A percentile compares a stretch with the other conserved stretches of the same genome.
Conservation (phyloP, 2,329 filamentous ascomycete species). For the Fonsecaea multimorphosa region DNA sequence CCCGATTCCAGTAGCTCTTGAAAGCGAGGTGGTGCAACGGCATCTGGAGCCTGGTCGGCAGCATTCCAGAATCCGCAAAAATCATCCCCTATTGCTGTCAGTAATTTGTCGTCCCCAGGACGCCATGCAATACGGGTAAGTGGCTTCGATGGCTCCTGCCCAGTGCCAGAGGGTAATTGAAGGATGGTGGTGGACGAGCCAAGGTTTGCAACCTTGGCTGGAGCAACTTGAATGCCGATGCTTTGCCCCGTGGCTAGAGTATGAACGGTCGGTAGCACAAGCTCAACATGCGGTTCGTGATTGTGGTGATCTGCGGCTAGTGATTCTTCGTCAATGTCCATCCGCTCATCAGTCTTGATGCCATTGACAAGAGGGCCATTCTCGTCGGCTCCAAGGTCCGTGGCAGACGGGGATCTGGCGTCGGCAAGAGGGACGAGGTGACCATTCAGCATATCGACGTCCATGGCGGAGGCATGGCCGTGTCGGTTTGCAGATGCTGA, state of each 20-base stretch:
- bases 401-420: slow-evolving; percentile 36
- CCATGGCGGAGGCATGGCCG: slow-evolving; percentile 37
- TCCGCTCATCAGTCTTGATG: slow-evolving; percentile 38
- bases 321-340: slow-evolving; percentile 48
- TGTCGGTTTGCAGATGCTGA: slow-evolving; percentile 42
- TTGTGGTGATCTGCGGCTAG: slow-evolving; percentile 46
- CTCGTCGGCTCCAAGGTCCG: slow-evolving; percentile 49
- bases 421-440: slow-evolving; percentile 30
- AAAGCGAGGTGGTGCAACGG: slow-evolving; percentile 22
- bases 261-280: slow-evolving; percentile 42
- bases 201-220: slow-evolving; percentile 57
- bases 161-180: slow-evolving; percentile 41
- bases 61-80: slow-evolving; percentile 56
- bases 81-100: slow-evolving; percentile 52
- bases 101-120: slow-evolving; percentile 50
- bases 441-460: slow-evolving; percentile 38
- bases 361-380: slow-evolving; percentile 41
- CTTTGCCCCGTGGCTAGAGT: slow-evolving; percentile 54
- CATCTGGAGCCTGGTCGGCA: slow-evolving; percentile 7
- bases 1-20: slow-evolving; percentile 30
- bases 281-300: slow-evolving; percentile 37
- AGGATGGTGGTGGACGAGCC: slow-evolving; percentile 52
- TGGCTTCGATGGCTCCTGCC: slow-evolving; percentile 42
- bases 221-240: slow-evolving; percentile 54
- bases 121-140: slow-evolving; percentile 53